Evolutionary conservation across 768 basidiomycete species (phyloP).

Genomic region (Tylopilus sp.): DNA sequence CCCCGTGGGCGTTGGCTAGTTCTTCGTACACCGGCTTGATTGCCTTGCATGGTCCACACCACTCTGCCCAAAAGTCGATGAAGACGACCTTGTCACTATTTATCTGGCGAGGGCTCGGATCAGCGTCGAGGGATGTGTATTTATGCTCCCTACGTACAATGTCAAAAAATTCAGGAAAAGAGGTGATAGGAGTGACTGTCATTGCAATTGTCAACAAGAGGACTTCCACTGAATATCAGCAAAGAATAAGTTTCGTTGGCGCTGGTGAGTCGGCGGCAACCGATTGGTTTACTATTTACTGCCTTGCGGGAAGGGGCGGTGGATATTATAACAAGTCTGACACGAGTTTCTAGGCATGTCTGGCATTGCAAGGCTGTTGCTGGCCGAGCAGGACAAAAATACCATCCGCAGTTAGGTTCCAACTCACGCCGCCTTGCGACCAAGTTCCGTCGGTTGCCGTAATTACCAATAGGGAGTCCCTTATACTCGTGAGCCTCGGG

Average conservation of each 20-base stretch:
- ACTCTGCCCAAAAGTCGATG: constrained; percentile 11
- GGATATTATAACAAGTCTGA: too few relatives aligned
- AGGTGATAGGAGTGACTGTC: neutral
- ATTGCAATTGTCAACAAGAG: neutral
- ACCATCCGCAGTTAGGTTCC: too few relatives aligned
- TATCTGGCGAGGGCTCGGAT: neutral
- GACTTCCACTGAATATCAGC: neutral
- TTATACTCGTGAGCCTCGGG: too few relatives aligned
- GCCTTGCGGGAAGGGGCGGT: too few relatives aligned
- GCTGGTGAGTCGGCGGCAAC: too few relatives aligned
- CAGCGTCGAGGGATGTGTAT: neutral
- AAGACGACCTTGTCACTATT: neutral
- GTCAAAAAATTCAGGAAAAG: neutral
- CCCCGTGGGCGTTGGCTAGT: constrained; percentile 1
- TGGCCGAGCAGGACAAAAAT: too few relatives aligned
- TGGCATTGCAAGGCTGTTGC: too few relatives aligned
- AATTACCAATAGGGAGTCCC: too few relatives aligned
- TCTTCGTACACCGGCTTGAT: constrained; percentile 3
- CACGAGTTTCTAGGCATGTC: too few relatives aligned
- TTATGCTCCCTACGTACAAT: neutral
- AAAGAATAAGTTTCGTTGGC: neutral
- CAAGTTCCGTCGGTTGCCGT: too few relatives aligned
- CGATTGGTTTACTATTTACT: too few relatives aligned
- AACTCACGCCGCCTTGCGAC: too few relatives aligned
- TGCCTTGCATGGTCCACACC: neutral